Percentiles rank a stretch among this genome's conserved stretches.
phyloP scores from a whole-genome alignment of 768 basidiomycete species.

The Amanita pseudoporphyria region DNA sequence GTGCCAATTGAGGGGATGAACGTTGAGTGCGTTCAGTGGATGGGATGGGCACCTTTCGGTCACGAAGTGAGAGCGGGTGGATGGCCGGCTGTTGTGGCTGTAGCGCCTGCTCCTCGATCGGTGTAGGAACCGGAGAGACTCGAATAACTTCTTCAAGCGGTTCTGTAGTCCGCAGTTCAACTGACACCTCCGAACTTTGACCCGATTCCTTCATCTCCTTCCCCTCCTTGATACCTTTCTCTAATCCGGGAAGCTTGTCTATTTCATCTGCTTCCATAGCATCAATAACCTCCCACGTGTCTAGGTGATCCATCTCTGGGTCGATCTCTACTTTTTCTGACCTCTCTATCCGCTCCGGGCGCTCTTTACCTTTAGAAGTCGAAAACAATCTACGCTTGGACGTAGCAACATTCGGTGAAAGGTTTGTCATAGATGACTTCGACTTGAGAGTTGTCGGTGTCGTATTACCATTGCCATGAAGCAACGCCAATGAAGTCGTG shows the following conservation, averaged over 20 bases:
- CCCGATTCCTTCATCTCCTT: background rate
- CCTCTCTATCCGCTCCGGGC: background rate
- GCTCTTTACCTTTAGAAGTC: constrained; percentile 1
- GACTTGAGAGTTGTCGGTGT: constrained; percentile 3
- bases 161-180: background rate
- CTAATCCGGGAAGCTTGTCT: background rate
- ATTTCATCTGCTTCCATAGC: background rate
- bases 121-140: background rate
- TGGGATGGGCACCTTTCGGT: background rate
- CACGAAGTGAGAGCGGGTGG: background rate
- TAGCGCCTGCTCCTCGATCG: background rate
- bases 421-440: constrained; percentile 1
- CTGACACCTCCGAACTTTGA: background rate
- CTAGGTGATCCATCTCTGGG: background rate
- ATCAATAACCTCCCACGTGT: constrained; percentile 4
- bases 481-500: constrained; percentile 4
- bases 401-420: background rate
- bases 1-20: background rate
- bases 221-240: background rate
- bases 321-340: background rate
- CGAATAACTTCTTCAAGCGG: background rate
- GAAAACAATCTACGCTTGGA: constrained; percentile 1
- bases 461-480: background rate
- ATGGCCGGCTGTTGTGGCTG: background rate
- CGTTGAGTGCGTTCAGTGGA: background rate